These are phyloP conservation scores for Rhizopogon vesiculosus DNA, from an alignment of 768 basidiomycete genomes.

Conservation along the genomic window DNA sequence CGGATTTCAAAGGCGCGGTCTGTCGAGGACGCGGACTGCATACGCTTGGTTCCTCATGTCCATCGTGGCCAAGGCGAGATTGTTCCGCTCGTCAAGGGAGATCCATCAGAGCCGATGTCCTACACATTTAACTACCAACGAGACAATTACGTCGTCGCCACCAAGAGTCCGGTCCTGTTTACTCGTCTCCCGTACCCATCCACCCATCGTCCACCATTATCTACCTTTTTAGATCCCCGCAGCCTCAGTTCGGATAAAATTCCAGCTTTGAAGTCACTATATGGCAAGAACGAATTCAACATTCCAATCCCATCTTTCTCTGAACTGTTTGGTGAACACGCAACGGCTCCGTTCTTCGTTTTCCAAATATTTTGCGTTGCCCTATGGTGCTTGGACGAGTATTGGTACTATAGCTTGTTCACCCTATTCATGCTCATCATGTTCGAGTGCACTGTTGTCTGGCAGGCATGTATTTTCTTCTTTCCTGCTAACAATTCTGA, in stretches of 20 bases:
- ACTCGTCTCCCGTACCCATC: conserved; percentile 85
- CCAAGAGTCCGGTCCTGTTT: conserved; percentile 58
- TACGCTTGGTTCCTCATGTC: conserved; percentile 73
- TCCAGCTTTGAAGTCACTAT: conserved; percentile 55
- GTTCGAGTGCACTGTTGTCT: conserved; percentile 98
- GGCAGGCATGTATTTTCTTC: conserved; percentile 64
- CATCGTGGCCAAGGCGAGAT: conserved; percentile 92
- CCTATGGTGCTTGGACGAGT: conserved; percentile 96
- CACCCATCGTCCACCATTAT: conserved; percentile 61
- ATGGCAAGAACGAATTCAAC: conserved; percentile 93
- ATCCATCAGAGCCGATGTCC: conserved; percentile 47
- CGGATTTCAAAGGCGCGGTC: conserved; percentile 44
- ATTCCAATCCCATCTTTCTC: conserved; percentile 95
- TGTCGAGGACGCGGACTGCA: conserved; percentile 69
- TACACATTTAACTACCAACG: conserved; percentile 94
- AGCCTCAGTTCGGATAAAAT: conserved; percentile 49
- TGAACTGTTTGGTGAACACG: conserved; percentile 91
- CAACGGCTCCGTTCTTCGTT: conserved; percentile 98
- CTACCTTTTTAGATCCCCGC: conserved; percentile 55
- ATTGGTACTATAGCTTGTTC: conserved; percentile 98
- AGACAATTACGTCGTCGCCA: conserved; percentile 80
- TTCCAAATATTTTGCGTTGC: conserved; percentile 99
- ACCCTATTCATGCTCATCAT: conserved; percentile 98
- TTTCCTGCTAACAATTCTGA: background rate
- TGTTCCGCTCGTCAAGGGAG: conserved; percentile 65